Evolutionary conservation across 495 filamentous ascomycete genomes (phyloP).

Genomic region (Pyronema domesticum): DNA sequence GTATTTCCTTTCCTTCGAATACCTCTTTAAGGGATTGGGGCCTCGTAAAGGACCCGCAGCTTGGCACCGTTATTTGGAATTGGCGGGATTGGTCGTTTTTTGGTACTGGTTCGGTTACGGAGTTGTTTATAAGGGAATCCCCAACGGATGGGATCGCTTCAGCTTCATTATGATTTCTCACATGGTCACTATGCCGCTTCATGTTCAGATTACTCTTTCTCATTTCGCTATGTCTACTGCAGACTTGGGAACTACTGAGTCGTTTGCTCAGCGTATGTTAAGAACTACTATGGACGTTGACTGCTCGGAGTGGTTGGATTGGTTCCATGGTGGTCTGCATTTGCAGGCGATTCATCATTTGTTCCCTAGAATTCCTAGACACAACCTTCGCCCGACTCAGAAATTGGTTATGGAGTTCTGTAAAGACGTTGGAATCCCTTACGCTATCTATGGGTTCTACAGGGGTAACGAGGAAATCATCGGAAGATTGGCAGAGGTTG

Average conservation of each 20-base stretch:
- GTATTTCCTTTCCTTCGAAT: constrained; percentile 67
- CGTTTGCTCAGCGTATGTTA: constrained; percentile 91
- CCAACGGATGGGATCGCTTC: constrained; percentile 49
- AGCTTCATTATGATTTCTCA: constrained; percentile 74
- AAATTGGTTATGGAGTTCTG: constrained; percentile 78
- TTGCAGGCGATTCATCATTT: constrained; percentile 95
- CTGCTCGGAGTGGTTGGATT: constrained; percentile 88
- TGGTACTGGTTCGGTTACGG: constrained; percentile 90
- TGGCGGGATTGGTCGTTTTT: constrained; percentile 68
- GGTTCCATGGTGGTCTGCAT: constrained; percentile 88
- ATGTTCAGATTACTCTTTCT: constrained; percentile 88
- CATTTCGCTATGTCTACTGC: constrained; percentile 96
- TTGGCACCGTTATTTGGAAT: constrained; percentile 80
- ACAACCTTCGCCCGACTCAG: constrained; percentile 75
- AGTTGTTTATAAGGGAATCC: constrained; percentile 59
- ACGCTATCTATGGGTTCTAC: constrained; percentile 83
- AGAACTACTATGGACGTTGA: constrained; percentile 97
- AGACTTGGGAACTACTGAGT: constrained; percentile 71
- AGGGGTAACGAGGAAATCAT: constrained; percentile 85
- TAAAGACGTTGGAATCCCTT: constrained; percentile 76
- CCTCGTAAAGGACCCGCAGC: constrained; percentile 67
- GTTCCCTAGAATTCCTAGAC: constrained; percentile 82
- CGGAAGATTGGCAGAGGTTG: constrained; percentile 64
- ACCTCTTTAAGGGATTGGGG: constrained; percentile 55
- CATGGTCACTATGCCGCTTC: constrained; percentile 67